Evolutionary conservation across 225 moss, liverwort and hornwort species (phyloP).

Genomic region (Antitrichia curtipendula): DNA sequence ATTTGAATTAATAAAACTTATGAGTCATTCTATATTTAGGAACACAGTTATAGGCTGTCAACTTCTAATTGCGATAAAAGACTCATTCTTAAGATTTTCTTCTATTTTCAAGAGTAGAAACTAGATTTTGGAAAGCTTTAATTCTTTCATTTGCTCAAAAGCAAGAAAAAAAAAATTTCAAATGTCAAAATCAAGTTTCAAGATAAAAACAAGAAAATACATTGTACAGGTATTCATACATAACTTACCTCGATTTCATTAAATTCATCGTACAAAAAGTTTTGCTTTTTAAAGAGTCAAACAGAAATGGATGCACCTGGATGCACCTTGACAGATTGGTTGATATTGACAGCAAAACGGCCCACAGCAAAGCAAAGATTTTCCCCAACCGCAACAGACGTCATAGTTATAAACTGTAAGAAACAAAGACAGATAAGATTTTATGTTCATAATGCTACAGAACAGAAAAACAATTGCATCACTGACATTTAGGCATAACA

Average conservation of each 20-base stretch:
- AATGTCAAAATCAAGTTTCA: too few relatives aligned
- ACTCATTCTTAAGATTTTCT: not conserved
- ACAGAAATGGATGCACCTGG: not conserved
- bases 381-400: not conserved
- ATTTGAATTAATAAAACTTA: not conserved
- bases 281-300: not conserved
- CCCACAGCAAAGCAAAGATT: not conserved
- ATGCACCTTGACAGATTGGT: not conserved
- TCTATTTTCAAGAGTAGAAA: too few relatives aligned
- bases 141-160: too few relatives aligned
- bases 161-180: too few relatives aligned
- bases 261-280: not conserved
- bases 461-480: not conserved
- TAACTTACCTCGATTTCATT: not conserved
- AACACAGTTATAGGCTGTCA: not conserved
- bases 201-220: too few relatives aligned
- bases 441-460: not conserved
- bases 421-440: not conserved
- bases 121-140: too few relatives aligned
- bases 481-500: not conserved
- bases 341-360: not conserved
- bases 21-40: not conserved
- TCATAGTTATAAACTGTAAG: not conserved
- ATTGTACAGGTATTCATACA: too few relatives aligned
- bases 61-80: not conserved